Conservation (phyloP, 352 stramenopile species). For the Globisporangium barbulae region DNA sequence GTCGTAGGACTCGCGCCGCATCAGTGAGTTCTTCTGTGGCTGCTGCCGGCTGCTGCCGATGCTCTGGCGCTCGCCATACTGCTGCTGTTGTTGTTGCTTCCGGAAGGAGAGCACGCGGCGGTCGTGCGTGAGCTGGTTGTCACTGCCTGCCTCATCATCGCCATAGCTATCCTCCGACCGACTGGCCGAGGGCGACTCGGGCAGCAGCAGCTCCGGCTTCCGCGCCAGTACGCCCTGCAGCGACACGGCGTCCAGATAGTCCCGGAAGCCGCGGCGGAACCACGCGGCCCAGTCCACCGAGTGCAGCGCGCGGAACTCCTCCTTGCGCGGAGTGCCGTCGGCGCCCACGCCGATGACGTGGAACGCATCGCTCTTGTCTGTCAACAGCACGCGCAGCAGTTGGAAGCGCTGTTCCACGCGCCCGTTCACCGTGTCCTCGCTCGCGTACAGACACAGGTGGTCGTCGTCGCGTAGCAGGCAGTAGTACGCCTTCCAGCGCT, state of each 20-base stretch:
- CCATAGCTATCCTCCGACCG: neutral
- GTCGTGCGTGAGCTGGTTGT: neutral
- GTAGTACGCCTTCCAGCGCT: slow-evolving; percentile 57
- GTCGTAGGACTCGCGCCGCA: slow-evolving; percentile 5
- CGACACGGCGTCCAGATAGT: slow-evolving; percentile 40
- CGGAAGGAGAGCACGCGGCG: neutral
- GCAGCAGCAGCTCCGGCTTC: slow-evolving; percentile 36
- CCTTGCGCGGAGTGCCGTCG: slow-evolving; percentile 38
- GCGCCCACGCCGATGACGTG: slow-evolving; percentile 44
- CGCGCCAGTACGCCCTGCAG: slow-evolving; percentile 33
- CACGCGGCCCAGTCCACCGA: slow-evolving; percentile 38
- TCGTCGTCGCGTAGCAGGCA: slow-evolving; percentile 54
- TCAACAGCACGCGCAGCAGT: slow-evolving; percentile 41
- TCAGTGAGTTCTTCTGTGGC: too few relatives aligned
- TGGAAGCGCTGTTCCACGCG: slow-evolving; percentile 42
- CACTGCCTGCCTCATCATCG: neutral
- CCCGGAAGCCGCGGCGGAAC: slow-evolving; percentile 39
- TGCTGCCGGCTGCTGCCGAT: neutral
- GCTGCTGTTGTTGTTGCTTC: neutral
- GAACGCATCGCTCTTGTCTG: slow-evolving; percentile 49
- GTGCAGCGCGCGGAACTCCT: slow-evolving; percentile 41
- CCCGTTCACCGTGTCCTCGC: slow-evolving; percentile 55
- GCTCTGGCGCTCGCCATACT: slow-evolving; percentile 8
- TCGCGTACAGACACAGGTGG: slow-evolving; percentile 48
- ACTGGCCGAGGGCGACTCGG: slow-evolving; percentile 8